phyloP scores from a whole-genome alignment of 225 moss, liverwort and hornwort genomes.

The Neckera pumila region DNA sequence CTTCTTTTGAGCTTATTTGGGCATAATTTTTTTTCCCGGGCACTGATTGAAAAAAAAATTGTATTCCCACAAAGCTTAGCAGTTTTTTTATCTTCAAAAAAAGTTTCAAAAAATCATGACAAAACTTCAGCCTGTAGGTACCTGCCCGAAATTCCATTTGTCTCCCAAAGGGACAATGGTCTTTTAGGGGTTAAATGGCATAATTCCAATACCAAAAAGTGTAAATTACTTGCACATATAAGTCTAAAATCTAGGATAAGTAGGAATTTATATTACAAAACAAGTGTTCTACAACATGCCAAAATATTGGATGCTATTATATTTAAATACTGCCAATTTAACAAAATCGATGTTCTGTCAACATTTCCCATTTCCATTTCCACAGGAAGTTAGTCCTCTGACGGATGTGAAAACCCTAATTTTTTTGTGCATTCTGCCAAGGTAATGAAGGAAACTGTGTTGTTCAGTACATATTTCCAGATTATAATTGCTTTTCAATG shows the following conservation, averaged over 20 bases:
- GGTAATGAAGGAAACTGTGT: neutral
- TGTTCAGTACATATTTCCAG: neutral
- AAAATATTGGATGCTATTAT: neutral
- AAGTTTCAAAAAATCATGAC: too few relatives aligned
- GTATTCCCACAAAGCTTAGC: too few relatives aligned
- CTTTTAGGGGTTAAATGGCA: too few relatives aligned
- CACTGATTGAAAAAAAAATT: too few relatives aligned
- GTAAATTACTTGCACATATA: too few relatives aligned
- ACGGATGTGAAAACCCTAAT: neutral
- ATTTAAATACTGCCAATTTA: fast-evolving
- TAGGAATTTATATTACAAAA: neutral
- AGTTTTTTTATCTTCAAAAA: too few relatives aligned
- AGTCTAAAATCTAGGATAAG: neutral
- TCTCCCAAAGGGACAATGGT: too few relatives aligned
- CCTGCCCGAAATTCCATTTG: too few relatives aligned
- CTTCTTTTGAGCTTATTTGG: too few relatives aligned
- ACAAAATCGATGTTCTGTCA: neutral
- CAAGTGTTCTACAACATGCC: neutral
- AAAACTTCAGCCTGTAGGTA: too few relatives aligned
- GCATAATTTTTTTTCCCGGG: too few relatives aligned
- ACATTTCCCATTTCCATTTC: neutral
- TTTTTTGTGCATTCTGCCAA: neutral
- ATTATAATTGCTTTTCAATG: neutral
- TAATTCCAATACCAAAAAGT: too few relatives aligned
- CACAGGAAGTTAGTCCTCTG: neutral